Conservation (phyloP, 2,329 filamentous ascomycete species). For the Colletotrichum eleusines region DNA sequence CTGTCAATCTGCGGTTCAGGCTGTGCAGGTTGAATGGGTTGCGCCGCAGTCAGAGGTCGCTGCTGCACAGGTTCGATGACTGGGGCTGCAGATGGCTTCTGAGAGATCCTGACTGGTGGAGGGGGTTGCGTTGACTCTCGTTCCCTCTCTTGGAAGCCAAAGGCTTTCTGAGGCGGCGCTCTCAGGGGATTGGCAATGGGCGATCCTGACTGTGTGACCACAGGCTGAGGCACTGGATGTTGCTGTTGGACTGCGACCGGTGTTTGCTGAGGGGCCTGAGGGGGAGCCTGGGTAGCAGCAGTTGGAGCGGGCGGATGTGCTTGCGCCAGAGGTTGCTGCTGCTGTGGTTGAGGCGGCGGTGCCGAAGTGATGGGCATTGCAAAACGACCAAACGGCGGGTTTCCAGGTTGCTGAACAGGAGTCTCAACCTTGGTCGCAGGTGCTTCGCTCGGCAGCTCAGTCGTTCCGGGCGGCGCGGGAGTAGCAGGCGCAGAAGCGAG, state of each 20-base stretch:
- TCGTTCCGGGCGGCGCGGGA: slow-evolving; percentile 34
- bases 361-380: slow-evolving; percentile 62
- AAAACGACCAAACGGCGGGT: slow-evolving; percentile 58
- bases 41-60: slow-evolving; percentile 51
- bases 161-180: slow-evolving; percentile 55
- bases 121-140: slow-evolving; percentile 50
- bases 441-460: slow-evolving; percentile 61
- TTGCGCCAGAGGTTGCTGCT: slow-evolving; percentile 40
- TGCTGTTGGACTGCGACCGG: slow-evolving; percentile 49
- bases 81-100: slow-evolving; percentile 52
- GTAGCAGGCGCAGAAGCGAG: slow-evolving; percentile 56
- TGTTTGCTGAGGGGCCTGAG: slow-evolving; percentile 40
- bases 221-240: slow-evolving; percentile 54
- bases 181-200: slow-evolving; percentile 58
- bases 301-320: slow-evolving; percentile 26
- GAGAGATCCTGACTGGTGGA: slow-evolving; percentile 55
- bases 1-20: slow-evolving; percentile 46
- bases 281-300: slow-evolving; percentile 40
- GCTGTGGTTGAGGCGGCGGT: slow-evolving; percentile 47
- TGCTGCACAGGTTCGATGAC: slow-evolving; percentile 52
- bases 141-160: slow-evolving; percentile 61
- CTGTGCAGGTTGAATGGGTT: slow-evolving; percentile 51
- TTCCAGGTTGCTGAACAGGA: slow-evolving; percentile 48
- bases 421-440: slow-evolving; percentile 60
- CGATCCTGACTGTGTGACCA: slow-evolving; percentile 59